phyloP scores from a whole-genome alignment of 352 stramenopile genomes.

The Globisporangium barbulae region DNA sequence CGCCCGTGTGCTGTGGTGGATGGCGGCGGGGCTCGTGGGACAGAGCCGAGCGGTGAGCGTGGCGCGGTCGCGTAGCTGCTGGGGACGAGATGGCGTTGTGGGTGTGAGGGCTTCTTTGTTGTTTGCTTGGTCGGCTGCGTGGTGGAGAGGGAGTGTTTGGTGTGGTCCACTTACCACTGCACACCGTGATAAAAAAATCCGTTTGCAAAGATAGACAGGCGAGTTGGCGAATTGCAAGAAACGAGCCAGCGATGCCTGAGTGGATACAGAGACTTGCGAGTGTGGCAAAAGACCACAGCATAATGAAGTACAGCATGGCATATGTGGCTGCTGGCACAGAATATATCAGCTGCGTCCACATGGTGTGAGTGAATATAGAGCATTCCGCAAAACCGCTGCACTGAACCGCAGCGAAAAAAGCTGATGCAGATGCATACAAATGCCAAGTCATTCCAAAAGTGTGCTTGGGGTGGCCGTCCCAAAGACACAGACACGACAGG shows the following conservation, averaged over 20 bases:
- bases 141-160: not conserved
- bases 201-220: conserved; percentile 5
- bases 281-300: not conserved
- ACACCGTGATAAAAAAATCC: not conserved
- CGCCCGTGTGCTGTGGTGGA: not conserved
- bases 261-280: not conserved
- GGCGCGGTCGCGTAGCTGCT: not conserved
- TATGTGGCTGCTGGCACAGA: not conserved
- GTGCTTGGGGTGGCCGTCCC: not conserved
- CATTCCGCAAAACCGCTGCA: not conserved
- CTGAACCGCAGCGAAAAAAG: conserved; percentile 9
- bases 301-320: not conserved
- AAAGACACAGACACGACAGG: conserved; percentile 1
- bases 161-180: not conserved
- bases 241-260: not conserved
- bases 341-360: not conserved
- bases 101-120: conserved; percentile 1
- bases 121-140: not conserved
- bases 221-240: not conserved
- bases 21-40: not conserved
- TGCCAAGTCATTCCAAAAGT: not conserved
- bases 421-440: conserved; percentile 1
- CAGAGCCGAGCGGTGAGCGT: not conserved
- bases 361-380: not conserved
- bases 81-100: not conserved